Percentiles rank a stretch among this genome's conserved stretches.
phyloP scores from a whole-genome alignment of 2,329 filamentous ascomycete species.

The Aspergillus sp. region DNA sequence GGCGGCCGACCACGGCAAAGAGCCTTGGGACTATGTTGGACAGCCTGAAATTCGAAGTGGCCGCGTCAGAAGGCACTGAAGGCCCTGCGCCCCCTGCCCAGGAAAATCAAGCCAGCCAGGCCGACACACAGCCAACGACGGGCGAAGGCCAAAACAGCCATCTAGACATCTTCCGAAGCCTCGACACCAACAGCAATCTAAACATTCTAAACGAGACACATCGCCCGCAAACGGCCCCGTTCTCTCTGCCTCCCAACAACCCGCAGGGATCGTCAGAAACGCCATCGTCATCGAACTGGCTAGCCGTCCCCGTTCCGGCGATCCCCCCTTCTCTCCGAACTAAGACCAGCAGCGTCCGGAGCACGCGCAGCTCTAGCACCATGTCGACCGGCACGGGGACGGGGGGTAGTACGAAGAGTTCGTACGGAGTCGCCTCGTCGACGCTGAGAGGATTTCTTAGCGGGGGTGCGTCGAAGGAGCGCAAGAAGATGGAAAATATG shows the following conservation, averaged over 20 bases:
- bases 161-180: constrained; percentile 12
- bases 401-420: constrained; percentile 21
- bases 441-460: constrained; percentile 27
- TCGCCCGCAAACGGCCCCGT: constrained; percentile 19
- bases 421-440: constrained; percentile 27
- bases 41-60: constrained; percentile 27
- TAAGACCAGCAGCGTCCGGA: constrained; percentile 27
- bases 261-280: constrained; percentile 16
- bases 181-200: constrained; percentile 10
- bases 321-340: constrained; percentile 14
- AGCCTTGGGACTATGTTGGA: constrained; percentile 31
- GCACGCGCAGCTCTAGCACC: constrained; percentile 28
- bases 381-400: constrained; percentile 25
- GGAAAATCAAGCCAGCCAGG: not conserved
- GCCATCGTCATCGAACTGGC: constrained; percentile 12
- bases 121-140: constrained; percentile 7
- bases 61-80: constrained; percentile 21
- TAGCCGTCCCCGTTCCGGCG: constrained; percentile 24
- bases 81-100: constrained; percentile 9
- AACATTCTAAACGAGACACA: constrained; percentile 9
- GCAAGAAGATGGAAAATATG: constrained; percentile 18
- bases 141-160: constrained; percentile 6
- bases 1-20: constrained; percentile 28
- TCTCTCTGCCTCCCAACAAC: constrained; percentile 9
- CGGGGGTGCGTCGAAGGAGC: constrained; percentile 20